These are phyloP conservation scores for Bremia lactucae DNA, from an alignment of 352 stramenopile genomes.

Conservation along the genomic window DNA sequence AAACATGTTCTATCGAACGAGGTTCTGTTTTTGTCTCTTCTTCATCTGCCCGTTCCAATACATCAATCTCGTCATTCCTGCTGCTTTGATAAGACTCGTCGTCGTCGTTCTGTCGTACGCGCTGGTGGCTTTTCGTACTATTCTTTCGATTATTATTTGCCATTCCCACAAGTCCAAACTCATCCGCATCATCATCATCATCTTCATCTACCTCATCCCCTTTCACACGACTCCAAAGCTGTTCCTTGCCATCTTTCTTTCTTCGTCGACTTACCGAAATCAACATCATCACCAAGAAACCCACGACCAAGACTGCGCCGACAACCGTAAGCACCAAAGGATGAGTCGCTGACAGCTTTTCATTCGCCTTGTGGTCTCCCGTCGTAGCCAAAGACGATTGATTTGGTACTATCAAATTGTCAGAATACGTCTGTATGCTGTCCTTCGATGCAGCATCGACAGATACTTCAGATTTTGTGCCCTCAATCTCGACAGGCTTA, in stretches of 20 bases:
- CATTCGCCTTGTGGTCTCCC: slow-evolving; percentile 9
- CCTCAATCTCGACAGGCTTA: no score
- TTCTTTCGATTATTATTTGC: slow-evolving; percentile 22
- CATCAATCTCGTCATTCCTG: slow-evolving; percentile 62
- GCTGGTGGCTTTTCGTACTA: slow-evolving; percentile 25
- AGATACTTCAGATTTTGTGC: no score
- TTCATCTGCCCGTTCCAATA: slow-evolving; percentile 45
- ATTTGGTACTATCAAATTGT: slow-evolving; percentile 3
- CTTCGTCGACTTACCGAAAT: slow-evolving; percentile 56
- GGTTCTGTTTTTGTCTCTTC: slow-evolving; percentile 53
- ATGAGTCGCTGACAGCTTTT: slow-evolving; percentile 26
- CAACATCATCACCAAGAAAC: slow-evolving; percentile 56
- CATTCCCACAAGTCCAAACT: slow-evolving; percentile 35
- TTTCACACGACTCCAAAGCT: slow-evolving; percentile 65
- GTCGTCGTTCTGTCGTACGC: slow-evolving; percentile 25
- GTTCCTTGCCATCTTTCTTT: slow-evolving; percentile 35
- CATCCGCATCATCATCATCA: slow-evolving; percentile 50
- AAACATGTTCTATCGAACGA: slow-evolving; percentile 5
- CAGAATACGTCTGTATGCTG: slow-evolving; percentile 9
- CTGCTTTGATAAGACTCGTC: slow-evolving; percentile 20
- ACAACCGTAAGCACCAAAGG: slow-evolving; percentile 70
- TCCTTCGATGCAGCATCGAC: no score
- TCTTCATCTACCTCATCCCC: slow-evolving; percentile 55
- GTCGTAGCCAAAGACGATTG: slow-evolving; percentile 9
- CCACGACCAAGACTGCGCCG: slow-evolving; percentile 51